Evolutionary conservation across 2,329 filamentous ascomycete genomes (phyloP), one percentile per base, ranked within the genome.

Genomic region (Colletotrichum sp.): DNA sequence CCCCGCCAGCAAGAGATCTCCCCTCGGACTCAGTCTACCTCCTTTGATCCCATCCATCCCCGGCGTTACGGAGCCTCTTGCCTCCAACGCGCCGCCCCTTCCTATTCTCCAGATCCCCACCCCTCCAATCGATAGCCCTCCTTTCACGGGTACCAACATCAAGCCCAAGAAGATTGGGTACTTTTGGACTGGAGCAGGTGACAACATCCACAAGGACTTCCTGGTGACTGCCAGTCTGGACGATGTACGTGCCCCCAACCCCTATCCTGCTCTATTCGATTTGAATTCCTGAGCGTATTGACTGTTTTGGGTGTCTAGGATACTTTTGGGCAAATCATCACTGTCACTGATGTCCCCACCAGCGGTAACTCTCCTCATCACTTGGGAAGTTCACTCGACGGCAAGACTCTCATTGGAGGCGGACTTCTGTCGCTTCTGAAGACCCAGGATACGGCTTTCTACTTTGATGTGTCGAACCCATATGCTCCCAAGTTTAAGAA

Each of bases 301-400:
- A 31, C 15, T 15, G 18, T 16, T 61, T 11, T n/a, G 4, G 18
- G 7, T 34, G 11, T 13, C 2, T 8, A 63, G 33, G 21, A 63
- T 33, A 43, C 34, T 13, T 63, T 47, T 63, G 33, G 90, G n/a
- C 87, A 86, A 5, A 86, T 92, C 55, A 83, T 92, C 51, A 86
- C 86, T 77, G 81, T 92, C 31, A 89, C 89, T 4, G 90, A 92
- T 82, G 88, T 91, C 1, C 89, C 89, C 4, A 84, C 84, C 51
- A 90, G 88, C 61, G 90, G 90, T 12, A 92, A 92, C 8, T 88
- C 87, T 43, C 90, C 90, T 59, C 90, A 92, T 79, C 90, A 92
- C 76, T 82, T 91, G 18, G 88, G 89, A 6, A 78, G 85, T 2
- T 89, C 88, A 2, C 78, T 84, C 0, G 90, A 92, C 78, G 89